These are phyloP conservation scores for Rhodotorula babjevae DNA, from an alignment of 768 basidiomycete species.

Conservation along the genomic window DNA sequence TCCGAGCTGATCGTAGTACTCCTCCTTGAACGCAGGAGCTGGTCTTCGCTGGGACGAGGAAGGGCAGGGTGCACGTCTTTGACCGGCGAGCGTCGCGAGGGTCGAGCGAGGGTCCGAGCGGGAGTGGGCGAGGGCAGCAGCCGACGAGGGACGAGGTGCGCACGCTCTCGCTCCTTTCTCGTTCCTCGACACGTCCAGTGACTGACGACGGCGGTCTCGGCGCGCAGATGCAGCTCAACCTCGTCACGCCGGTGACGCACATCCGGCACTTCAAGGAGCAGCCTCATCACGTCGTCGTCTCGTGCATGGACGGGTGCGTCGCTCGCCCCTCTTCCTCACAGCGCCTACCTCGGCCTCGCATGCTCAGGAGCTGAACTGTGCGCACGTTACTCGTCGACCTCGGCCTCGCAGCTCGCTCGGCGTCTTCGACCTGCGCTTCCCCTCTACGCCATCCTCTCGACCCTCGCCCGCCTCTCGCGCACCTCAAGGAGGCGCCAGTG, in stretches of 20 bases:
- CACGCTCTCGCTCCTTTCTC: too few relatives aligned
- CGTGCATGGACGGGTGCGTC: constrained; percentile 28
- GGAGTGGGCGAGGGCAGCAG: neutral
- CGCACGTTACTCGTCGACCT: too few relatives aligned
- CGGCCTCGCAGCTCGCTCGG: constrained; percentile 11
- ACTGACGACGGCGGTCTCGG: neutral
- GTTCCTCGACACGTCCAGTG: neutral
- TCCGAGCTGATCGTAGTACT: too few relatives aligned
- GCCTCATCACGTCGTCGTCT: constrained; percentile 12
- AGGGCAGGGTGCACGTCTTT: constrained; percentile 12
- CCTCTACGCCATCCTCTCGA: neutral
- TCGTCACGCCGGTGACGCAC: constrained; percentile 25
- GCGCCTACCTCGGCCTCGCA: neutral
- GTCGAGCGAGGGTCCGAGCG: neutral
- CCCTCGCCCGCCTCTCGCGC: neutral
- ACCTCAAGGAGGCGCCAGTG: neutral
- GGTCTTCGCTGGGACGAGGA: constrained; percentile 24
- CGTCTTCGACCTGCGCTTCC: constrained; percentile 29
- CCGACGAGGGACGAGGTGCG: constrained; percentile 11
- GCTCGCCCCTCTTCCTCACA: too few relatives aligned
- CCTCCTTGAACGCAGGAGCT: constrained; percentile 15
- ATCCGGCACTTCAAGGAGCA: constrained; percentile 7
- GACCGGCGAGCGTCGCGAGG: constrained; percentile 9
- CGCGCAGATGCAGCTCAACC: constrained; percentile 6
- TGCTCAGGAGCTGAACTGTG: too few relatives aligned